Base-by-base conservation (phyloP, 768 basidiomycete genomes). In the Amanita rimosa region DNA sequence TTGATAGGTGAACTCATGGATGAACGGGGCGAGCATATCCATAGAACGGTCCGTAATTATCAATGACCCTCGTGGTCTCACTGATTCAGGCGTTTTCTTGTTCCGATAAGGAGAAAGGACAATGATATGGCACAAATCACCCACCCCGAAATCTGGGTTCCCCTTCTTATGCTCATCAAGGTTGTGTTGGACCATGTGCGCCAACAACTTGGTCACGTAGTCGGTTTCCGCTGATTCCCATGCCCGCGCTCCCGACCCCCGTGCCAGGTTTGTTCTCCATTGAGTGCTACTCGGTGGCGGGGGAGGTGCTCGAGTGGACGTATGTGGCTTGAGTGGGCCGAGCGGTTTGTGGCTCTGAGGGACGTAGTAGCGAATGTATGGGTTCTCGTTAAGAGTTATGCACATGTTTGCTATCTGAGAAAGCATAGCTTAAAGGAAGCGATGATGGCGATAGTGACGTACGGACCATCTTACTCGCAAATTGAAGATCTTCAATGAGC, bases 1-100 rank as follows among this genome's bases (percentile, higher is more conserved):
- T 64, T 98, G 96, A 64, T 98, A 99, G 17, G 95, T 98, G 61
- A 99, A 99, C 60, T 98, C 96, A 62, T 99, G 96, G 31, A 96
- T 62, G 52, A 97, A 78, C 1, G 96, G 96, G 2, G 91, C 85
- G 21, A 86, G 60, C 57, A 83, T 81, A 64, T 99, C 96, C 85
- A 99, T 91, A 3, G 93, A 78, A n/a, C 96, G 82, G 64, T 99
- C 96, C 4, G 93, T 94, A 52, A 99, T 85, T 59, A 98, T 75
- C 34, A 98, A 68, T 13, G 90, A 86, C 3, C 78, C 82, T 49
- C 85, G 79, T 10, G 85, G 83, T 52, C 92, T 73, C 6, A 74
- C 67, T 6, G 67, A 64, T 52, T 83, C 82, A 35, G 65, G 54
- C 21, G 63, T 54, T 75, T 79, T 81, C 78, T 82, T 35, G 41